These are phyloP conservation scores for Zizania palustris DNA, from an alignment of 202 grass and related monocot genomes.

Conservation along the genomic window DNA sequence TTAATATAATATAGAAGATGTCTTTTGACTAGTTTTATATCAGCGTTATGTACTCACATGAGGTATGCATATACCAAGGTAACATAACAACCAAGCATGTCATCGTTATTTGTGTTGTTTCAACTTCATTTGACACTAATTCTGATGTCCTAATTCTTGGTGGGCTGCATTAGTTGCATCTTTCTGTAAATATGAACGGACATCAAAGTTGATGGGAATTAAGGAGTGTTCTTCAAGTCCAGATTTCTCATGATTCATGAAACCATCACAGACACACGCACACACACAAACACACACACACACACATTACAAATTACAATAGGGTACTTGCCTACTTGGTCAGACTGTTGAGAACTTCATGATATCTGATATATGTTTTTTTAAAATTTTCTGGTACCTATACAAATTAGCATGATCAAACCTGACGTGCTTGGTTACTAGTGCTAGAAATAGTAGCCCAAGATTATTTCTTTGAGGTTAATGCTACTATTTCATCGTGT, in stretches of 20 bases:
- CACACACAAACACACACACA: too few relatives aligned
- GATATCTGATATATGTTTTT: neutral
- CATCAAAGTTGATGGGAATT: slow-evolving; percentile 22
- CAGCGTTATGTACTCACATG: neutral
- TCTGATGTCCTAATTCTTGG: slow-evolving; percentile 28
- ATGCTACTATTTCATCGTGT: too few relatives aligned
- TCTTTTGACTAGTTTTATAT: neutral
- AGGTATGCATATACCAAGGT: neutral
- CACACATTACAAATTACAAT: too few relatives aligned
- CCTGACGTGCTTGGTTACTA: too few relatives aligned
- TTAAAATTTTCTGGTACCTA: neutral
- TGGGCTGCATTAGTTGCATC: slow-evolving; percentile 21
- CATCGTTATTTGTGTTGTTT: neutral
- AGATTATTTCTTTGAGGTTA: too few relatives aligned
- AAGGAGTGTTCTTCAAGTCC: neutral
- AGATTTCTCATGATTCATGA: neutral
- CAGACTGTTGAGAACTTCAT: neutral
- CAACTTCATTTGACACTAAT: neutral
- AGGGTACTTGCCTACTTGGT: too few relatives aligned
- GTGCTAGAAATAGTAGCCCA: too few relatives aligned
- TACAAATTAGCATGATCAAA: too few relatives aligned
- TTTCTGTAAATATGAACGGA: slow-evolving; percentile 26
- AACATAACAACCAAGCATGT: neutral
- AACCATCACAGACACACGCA: slow-evolving; percentile 13
- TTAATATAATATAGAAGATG: slow-evolving; percentile 8